Base-by-base conservation (phyloP, 1,284 basidiomycete genomes). In the Leccinum fallax region DNA sequence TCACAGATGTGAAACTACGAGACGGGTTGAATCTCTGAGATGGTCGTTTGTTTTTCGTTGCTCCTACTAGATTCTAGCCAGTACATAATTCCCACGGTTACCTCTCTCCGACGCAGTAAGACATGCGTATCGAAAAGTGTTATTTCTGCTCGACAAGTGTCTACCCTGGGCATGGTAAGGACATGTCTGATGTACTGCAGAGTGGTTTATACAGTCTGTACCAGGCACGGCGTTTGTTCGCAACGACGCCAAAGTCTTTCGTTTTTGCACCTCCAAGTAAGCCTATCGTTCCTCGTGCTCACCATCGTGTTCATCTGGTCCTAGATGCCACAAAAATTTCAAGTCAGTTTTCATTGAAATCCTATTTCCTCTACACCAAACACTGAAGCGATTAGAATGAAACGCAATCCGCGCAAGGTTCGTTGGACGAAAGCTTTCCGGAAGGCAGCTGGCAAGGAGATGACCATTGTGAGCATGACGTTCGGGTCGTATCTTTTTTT, bases 341-440 rank as follows among this genome's bases (percentile, higher is more conserved):
- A 98, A 98, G 93, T 94, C 69, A 68, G 82, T 55, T 10, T 53
- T 57, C 3, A 15, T 36, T 13, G 2, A 6, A 3, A 4, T 16
- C 28, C 30, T 40, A 1, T 34, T 19, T 53, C 46, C 26, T 49
- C 11, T 34, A 30, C 11, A 36, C 58, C 56, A 8, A 57, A 63
- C 2, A 32, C 64, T 55, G 61, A 49, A 46, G 51, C 60, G 32
- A 58, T 54, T 62, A 97, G 95, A 80, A 98, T 99, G 97, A 99
- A 99, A 83, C 92, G 97, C 57, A 99, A 99, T 80, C 97, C 97
- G 55, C 89, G 97, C 67, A 99, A 99, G 81, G 96, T 99, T 57
- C 87, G 94, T 71, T 99, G 97, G 97, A 99, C 97, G 59, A 99
- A 99, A 80, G 97, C 97, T 16, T 99, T 99, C 87, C 87, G 97